phyloP scores from a whole-genome alignment of 495 filamentous ascomycete species.

The Aspergillus ellipticus region DNA sequence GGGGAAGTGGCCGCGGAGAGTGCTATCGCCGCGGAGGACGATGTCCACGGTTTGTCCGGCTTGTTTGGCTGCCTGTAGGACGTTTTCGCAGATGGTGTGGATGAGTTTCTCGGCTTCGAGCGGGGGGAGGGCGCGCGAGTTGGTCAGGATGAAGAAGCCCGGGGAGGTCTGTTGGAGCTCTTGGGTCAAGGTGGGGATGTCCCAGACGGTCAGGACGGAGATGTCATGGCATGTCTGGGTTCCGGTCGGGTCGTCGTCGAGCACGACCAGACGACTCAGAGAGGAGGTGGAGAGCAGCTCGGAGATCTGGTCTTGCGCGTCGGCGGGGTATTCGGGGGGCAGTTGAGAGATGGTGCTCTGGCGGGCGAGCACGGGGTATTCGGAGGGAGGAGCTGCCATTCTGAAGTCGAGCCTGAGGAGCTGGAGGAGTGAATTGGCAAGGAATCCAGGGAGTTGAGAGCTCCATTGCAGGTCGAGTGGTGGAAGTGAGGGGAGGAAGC shows the following conservation, averaged over 20 bases:
- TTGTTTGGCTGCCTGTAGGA: conserved; percentile 34
- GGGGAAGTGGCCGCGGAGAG: conserved; percentile 51
- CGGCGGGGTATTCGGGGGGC: conserved; percentile 28
- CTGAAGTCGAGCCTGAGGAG: background rate
- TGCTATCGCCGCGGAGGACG: conserved; percentile 51
- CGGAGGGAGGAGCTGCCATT: conserved; percentile 21
- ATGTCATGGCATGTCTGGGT: conserved; percentile 58
- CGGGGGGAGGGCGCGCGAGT: conserved; percentile 50
- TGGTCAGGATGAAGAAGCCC: conserved; percentile 57
- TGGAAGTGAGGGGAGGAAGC: background rate
- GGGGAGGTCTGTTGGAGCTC: conserved; percentile 35
- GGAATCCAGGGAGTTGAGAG: background rate
- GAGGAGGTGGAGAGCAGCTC: conserved; percentile 27
- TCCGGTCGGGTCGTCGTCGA: conserved; percentile 56
- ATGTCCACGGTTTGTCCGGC: conserved; percentile 43
- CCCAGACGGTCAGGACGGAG: conserved; percentile 53
- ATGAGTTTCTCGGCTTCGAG: conserved; percentile 39
- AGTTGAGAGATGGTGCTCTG: conserved; percentile 29
- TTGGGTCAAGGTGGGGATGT: conserved; percentile 33
- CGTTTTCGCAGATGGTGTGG: conserved; percentile 42
- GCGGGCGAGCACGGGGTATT: conserved; percentile 28
- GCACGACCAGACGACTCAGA: conserved; percentile 42
- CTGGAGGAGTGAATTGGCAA: background rate
- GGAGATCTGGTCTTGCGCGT: conserved; percentile 35
- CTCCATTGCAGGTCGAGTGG: no score